These are phyloP conservation scores for Gossypium longicalyx DNA, from an alignment of 345 rosid genomes.

Conservation along the genomic window DNA sequence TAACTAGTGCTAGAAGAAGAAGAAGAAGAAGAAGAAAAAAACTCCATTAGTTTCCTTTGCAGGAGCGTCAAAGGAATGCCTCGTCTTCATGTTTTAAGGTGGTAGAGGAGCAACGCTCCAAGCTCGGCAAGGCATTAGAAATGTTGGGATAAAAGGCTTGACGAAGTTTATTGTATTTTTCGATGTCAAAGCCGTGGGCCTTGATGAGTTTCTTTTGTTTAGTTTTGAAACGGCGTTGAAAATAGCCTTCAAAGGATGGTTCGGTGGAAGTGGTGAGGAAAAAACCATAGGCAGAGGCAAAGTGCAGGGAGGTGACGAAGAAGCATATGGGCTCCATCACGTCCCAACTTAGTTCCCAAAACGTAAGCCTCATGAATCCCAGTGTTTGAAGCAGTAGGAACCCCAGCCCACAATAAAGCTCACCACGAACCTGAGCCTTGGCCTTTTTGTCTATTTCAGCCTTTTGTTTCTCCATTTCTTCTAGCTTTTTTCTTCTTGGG, in stretches of 20 bases:
- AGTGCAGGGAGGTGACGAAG: slow-evolving; percentile 62
- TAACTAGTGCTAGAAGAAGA: neutral
- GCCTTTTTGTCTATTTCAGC: slow-evolving; percentile 54
- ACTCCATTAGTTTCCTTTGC: neutral
- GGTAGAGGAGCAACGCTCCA: neutral
- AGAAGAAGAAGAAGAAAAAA: neutral
- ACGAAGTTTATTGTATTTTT: slow-evolving; percentile 43
- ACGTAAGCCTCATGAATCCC: slow-evolving; percentile 84
- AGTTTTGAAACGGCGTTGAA: slow-evolving; percentile 44
- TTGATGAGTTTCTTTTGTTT: slow-evolving; percentile 65
- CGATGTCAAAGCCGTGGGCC: slow-evolving; percentile 35
- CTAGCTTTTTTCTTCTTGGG: slow-evolving; percentile 57
- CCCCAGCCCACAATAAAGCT: slow-evolving; percentile 65
- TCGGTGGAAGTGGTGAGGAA: slow-evolving; percentile 71
- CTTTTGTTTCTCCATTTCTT: slow-evolving; percentile 52
- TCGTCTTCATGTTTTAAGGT: slow-evolving; percentile 1
- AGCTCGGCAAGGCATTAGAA: neutral
- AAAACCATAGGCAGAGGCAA: slow-evolving; percentile 52
- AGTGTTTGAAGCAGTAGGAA: slow-evolving; percentile 50
- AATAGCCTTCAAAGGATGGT: slow-evolving; percentile 77
- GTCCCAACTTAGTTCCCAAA: slow-evolving; percentile 95
- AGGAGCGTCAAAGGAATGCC: neutral
- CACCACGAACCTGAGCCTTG: slow-evolving; percentile 43
- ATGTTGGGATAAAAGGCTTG: slow-evolving; percentile 27
- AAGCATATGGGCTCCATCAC: slow-evolving; percentile 98